Base-by-base conservation (phyloP, 306 rosid genomes). In the Trifolium subterraneum region DNA sequence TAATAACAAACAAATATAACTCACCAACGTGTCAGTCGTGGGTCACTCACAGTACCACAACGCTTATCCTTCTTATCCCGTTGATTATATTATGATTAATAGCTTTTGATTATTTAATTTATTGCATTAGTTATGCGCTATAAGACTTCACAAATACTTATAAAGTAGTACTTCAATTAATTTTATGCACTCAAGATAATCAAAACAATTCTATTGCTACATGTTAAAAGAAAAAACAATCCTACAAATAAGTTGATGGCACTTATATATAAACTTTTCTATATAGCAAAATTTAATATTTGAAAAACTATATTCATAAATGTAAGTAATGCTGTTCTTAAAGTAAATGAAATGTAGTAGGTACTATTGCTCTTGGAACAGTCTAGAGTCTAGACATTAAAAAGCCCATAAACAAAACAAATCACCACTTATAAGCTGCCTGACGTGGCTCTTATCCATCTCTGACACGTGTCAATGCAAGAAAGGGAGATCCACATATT, bases 391-490 rank as follows among this genome's bases (percentile, higher is more conserved):
- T n/a, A n/a, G 1, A 69, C 16, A 64, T 8, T 3, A n/a, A 22
- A 66, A 68, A 68, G 35, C 14, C 31, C n/a, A 33, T 5, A 71
- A 3, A 31, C 72, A 22, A 29, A 29, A 29, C 33, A 29, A 36
- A 74, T 63, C 29, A 41, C 74, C 72, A 15, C 81, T 63, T 2
- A 47, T 59, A 35, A 33, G 44, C 45, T 15, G 33, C 31, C 5
- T 60, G 48, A 82, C 82, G 85, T 84, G 96, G 72, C 85, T 11
- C 82, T 70, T 73, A 23, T 70, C 71, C 27, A 16, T 2, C 5
- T 3, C 0, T 6, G 44, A 78, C 89, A 91, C 97, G 87, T 89
- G 94, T 78, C 89, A 64, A 5, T 8, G 3, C 3, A 47, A 5
- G 61, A 1, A 31, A 18, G 64, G 44, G 31, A 20, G 22, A 10